Evolutionary conservation across 345 rosid genomes (phyloP).

Genomic region (Gossypium thurberi): DNA sequence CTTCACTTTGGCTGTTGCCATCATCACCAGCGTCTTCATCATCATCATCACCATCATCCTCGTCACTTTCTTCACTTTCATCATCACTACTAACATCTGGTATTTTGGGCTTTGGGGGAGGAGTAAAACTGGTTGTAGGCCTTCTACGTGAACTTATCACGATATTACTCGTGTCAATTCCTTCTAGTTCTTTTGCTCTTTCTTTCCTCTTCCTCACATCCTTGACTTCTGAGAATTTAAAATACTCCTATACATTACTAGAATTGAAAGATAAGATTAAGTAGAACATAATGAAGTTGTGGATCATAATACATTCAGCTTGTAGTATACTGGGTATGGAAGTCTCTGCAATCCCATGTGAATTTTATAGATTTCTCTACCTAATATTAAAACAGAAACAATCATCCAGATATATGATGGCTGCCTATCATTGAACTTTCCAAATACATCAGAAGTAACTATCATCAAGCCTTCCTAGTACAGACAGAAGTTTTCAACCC

Average conservation of each 20-base stretch:
- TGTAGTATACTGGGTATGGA: background rate
- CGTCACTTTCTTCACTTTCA: slow-evolving; percentile 32
- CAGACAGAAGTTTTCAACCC: background rate
- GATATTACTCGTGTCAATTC: slow-evolving; percentile 72
- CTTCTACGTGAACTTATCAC: slow-evolving; percentile 77
- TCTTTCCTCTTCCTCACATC: slow-evolving; percentile 64
- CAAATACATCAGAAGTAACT: background rate
- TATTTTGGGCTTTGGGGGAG: slow-evolving; percentile 67
- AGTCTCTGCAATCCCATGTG: background rate
- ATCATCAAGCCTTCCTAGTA: background rate
- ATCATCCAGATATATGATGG: background rate
- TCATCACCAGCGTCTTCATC: slow-evolving; percentile 27
- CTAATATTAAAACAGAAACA: background rate
- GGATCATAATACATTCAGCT: slow-evolving; percentile 1
- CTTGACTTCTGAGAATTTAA: slow-evolving; percentile 59
- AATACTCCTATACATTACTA: background rate
- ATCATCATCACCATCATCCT: slow-evolving; percentile 33
- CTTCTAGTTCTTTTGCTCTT: slow-evolving; percentile 80
- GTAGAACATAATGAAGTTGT: background rate
- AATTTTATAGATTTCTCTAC: background rate
- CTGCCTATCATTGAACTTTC: background rate
- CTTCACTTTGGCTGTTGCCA: slow-evolving; percentile 40
- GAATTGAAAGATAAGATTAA: background rate
- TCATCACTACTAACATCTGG: slow-evolving; percentile 47
- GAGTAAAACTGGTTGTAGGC: slow-evolving; percentile 45